Evolutionary conservation across 129 eudicot species (phyloP), one percentile per base, ranked within the genome.

Genomic region (Helichrysum umbraculigerum): DNA sequence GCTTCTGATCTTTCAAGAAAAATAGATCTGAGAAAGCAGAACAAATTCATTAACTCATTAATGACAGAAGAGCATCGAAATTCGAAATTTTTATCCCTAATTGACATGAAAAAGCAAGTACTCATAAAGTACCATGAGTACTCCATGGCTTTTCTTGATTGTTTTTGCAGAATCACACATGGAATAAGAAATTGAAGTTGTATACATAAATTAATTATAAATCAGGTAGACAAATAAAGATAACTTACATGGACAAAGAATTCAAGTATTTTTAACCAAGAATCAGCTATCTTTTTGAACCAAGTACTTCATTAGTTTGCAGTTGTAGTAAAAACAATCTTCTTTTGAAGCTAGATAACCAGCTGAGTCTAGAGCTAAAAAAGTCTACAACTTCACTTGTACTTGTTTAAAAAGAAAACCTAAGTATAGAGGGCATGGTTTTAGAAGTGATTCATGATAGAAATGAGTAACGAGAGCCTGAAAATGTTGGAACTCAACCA

Each of bases 401-500:
- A 73, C 70, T 79, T 67, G 71, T 63, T 74, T 68, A 15, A 80
- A 68, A 67, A 68, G 84, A 74, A 80, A 80, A 59, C 75, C 75
- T 58, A 80, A 67, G 10, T 29, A 21, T 66, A 54, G 78, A 67
- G 10, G 79, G 33, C 74, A 52, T 80, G 61, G 63, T 57, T 58
- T 80, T 30, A 74, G 75, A 80, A 35, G 42, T 51, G 35, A 66
- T 67, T 65, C 75, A 41, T 74, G 76, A 65, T 28, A 66, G 70
- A 76, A 71, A 25, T 56, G 71, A 71, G 79, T 58, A 67, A 34
- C 72, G 72, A 74, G 70, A 76, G 83, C 63, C 73, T 75, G 56
- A 59, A 84, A 83, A 88, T 88, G 85, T 83, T 78, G 84, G 81
- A 79, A 63, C 84, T 58, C 80, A 77, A 86, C 87, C 82, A 85